A percentile compares a stretch with the other conserved stretches of the same genome.
Evolutionary conservation across 192 early-diverging fungal genomes (phyloP).

Genomic region (Umbelopsis isabellina): DNA sequence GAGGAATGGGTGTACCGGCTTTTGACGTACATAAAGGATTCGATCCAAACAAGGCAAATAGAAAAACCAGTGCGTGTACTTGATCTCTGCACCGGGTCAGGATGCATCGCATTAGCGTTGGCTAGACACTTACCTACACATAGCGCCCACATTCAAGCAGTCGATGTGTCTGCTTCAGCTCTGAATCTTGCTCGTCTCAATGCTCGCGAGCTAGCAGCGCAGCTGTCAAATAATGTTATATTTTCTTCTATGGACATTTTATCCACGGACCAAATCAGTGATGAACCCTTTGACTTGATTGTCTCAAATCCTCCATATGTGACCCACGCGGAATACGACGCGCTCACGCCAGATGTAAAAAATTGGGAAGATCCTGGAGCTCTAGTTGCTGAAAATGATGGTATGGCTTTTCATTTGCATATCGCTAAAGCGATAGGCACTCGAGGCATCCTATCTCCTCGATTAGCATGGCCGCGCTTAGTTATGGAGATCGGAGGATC

Average conservation of each 20-base stretch:
- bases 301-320: conserved; percentile 94
- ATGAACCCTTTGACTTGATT: conserved; percentile 67
- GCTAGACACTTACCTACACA: conserved; percentile 55
- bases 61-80: conserved; percentile 62
- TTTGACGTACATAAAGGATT: conserved; percentile 46
- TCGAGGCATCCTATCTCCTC: not conserved
- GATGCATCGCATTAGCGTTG: conserved; percentile 80
- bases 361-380: conserved; percentile 87
- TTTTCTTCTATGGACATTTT: conserved; percentile 56
- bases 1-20: conserved; percentile 87
- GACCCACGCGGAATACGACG: conserved; percentile 63
- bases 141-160: conserved; percentile 53
- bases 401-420: conserved; percentile 58
- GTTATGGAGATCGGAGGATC: conserved; percentile 85
- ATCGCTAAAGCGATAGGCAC: conserved; percentile 53
- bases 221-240: conserved; percentile 38
- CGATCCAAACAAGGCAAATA: not conserved
- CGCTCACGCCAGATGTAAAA: conserved; percentile 72
- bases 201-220: conserved; percentile 40
- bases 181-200: conserved; percentile 66
- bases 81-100: conserved; percentile 88
- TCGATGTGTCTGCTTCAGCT: conserved; percentile 71
- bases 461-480: conserved; percentile 56
- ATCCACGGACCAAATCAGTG: not conserved
- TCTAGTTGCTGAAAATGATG: conserved; percentile 66